A percentile compares a stretch with the other conserved stretches of the same genome.
phyloP scores from a whole-genome alignment of 148 eudicot species.

The Persicaria maculosa region DNA sequence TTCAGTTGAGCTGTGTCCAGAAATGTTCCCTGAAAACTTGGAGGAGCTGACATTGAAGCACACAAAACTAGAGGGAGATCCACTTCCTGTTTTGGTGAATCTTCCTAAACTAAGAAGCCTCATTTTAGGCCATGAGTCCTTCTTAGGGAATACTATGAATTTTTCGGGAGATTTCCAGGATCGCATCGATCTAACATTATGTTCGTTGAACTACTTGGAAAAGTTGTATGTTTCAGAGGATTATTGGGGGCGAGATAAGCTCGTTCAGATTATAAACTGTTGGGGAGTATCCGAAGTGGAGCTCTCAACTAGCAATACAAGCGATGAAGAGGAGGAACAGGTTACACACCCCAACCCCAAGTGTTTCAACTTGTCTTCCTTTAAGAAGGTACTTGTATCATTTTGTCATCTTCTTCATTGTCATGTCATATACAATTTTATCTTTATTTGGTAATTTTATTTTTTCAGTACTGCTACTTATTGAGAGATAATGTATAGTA shows the following conservation, averaged over 20 bases:
- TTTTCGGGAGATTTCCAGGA: not conserved
- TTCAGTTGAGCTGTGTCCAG: not conserved
- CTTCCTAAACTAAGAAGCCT: not conserved
- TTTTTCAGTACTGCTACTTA: too few species aligned
- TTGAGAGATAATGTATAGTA: too few species aligned
- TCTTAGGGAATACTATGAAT: not conserved
- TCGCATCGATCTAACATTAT: not conserved
- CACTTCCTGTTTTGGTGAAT: conserved; percentile 2
- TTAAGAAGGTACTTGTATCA: not conserved
- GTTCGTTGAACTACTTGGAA: not conserved
- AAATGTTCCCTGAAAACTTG: not conserved
- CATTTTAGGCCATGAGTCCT: not conserved
- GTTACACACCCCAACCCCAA: not conserved
- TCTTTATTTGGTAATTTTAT: too few species aligned
- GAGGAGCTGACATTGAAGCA: not conserved
- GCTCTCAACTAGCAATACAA: not conserved
- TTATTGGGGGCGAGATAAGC: not conserved
- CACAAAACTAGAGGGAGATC: not conserved
- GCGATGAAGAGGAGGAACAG: not conserved
- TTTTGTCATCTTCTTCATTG: too few species aligned
- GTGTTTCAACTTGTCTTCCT: not conserved
- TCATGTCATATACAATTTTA: too few species aligned
- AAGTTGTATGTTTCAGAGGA: not conserved
- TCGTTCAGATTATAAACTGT: not conserved
- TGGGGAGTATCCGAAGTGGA: not conserved